Evolutionary conservation across 2,329 filamentous ascomycete genomes (phyloP).

Genomic region (Fusarium bulbicola): DNA sequence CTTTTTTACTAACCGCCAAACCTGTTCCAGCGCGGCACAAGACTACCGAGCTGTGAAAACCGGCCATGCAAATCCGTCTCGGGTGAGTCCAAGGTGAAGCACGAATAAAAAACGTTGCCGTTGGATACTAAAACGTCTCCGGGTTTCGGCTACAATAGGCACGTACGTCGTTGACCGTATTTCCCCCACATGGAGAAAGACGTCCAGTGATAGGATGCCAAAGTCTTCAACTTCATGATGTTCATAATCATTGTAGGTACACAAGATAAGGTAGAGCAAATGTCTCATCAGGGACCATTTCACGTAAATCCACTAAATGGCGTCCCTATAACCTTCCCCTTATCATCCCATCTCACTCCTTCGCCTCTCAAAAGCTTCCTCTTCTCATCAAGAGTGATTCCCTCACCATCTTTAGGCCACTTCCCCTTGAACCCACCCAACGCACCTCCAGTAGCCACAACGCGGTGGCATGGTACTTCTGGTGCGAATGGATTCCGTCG

Average conservation of each 20-base stretch:
- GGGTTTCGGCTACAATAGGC: constrained; percentile 37
- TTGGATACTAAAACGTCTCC: constrained; percentile 9
- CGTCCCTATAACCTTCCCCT: constrained; percentile 68
- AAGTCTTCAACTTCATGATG: not conserved
- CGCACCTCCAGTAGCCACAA: constrained; percentile 77
- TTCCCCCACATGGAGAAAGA: constrained; percentile 24
- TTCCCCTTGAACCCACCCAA: constrained; percentile 77
- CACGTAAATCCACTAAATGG: constrained; percentile 49
- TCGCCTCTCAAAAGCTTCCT: constrained; percentile 67
- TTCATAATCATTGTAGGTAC: not conserved
- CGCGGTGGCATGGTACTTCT: constrained; percentile 81
- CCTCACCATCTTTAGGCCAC: constrained; percentile 68
- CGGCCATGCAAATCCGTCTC: constrained; percentile 32
- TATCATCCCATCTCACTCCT: constrained; percentile 70
- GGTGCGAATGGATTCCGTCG: constrained; percentile 85
- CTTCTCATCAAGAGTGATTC: constrained; percentile 72
- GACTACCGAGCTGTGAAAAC: constrained; percentile 32
- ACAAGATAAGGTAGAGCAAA: not conserved
- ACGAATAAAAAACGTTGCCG: constrained; percentile 19
- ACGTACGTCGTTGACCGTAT: constrained; percentile 23
- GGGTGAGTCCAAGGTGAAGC: constrained; percentile 22
- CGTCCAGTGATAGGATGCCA: constrained; percentile 8
- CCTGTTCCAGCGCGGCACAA: constrained; percentile 38
- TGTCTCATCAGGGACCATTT: not conserved
- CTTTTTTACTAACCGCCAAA: constrained; percentile 32